Conservation (phyloP, 495 filamentous ascomycete species). For the Astrothelium subdiscretum region DNA sequence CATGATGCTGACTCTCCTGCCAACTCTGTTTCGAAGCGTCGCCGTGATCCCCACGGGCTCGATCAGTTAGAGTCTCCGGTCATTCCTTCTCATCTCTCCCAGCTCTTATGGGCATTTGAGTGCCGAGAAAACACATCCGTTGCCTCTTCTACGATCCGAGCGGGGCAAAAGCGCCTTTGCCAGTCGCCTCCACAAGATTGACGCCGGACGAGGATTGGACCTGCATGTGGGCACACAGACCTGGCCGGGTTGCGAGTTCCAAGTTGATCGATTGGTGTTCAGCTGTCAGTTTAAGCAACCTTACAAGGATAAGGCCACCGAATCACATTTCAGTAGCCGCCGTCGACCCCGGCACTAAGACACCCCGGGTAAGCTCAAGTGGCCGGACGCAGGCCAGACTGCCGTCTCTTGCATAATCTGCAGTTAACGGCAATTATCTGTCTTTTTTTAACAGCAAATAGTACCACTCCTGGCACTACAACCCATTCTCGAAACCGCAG, state of each 20-base stretch:
- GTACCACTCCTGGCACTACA: background rate
- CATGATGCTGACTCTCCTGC: background rate
- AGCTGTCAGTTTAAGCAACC: background rate
- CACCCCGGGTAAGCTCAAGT: background rate
- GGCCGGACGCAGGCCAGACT: background rate
- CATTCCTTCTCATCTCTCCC: background rate
- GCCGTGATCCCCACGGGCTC: background rate
- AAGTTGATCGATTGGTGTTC: background rate
- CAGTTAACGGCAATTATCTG: background rate
- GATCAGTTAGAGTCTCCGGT: background rate
- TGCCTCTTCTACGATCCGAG: background rate
- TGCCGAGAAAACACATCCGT: background rate
- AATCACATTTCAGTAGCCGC: background rate
- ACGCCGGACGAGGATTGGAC: background rate
- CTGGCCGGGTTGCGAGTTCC: background rate
- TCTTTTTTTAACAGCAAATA: constrained; percentile 3
- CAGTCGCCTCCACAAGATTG: background rate
- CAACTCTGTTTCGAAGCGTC: background rate
- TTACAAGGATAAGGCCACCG: background rate
- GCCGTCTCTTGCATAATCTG: background rate
- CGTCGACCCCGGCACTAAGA: background rate
- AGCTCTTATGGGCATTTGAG: background rate
- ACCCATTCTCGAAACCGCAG: background rate
- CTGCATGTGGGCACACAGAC: background rate
- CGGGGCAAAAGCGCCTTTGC: background rate